These are phyloP conservation scores for Solanum rostratum DNA, from an alignment of 257 asterid species.

Conservation along the genomic window DNA sequence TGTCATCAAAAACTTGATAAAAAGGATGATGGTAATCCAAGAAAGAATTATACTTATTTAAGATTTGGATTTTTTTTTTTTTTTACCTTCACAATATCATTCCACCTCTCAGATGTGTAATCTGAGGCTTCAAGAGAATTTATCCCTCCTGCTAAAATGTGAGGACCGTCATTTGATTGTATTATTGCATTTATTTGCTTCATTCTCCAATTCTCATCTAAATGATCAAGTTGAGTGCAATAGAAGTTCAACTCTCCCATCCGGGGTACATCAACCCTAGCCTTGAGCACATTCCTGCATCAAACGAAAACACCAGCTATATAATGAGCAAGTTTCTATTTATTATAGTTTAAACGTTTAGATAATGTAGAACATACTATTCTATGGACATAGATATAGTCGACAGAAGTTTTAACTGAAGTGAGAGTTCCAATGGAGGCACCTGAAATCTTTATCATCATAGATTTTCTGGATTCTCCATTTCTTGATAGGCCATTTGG, in stretches of 20 bases:
- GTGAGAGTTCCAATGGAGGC: not conserved
- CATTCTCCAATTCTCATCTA: constrained; percentile 82
- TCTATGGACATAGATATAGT: not conserved
- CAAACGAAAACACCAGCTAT: not conserved
- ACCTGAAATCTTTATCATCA: constrained; percentile 92
- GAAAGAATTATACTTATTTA: not conserved
- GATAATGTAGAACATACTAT: not conserved
- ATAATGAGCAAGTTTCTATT: not conserved
- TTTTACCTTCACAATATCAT: constrained; percentile 66
- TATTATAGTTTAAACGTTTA: not conserved
- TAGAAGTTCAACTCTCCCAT: constrained; percentile 67
- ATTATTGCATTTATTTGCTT: constrained; percentile 74
- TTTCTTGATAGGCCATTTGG: constrained; percentile 84
- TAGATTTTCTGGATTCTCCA: constrained; percentile 62
- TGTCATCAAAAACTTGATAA: not conserved
- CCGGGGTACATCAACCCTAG: constrained; percentile 69
- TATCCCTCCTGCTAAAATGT: constrained; percentile 76
- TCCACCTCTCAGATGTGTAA: constrained; percentile 80
- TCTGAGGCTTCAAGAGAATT: constrained; percentile 87
- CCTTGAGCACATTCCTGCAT: constrained; percentile 86
- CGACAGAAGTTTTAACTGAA: not conserved
- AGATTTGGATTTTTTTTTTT: too few relatives aligned
- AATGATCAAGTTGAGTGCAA: constrained; percentile 86
- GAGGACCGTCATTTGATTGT: constrained; percentile 52
- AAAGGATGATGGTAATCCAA: not conserved